Evolutionary conservation across 345 rosid species (phyloP), one percentile per base, ranked within the genome.

Genomic region (Boechera stricta): DNA sequence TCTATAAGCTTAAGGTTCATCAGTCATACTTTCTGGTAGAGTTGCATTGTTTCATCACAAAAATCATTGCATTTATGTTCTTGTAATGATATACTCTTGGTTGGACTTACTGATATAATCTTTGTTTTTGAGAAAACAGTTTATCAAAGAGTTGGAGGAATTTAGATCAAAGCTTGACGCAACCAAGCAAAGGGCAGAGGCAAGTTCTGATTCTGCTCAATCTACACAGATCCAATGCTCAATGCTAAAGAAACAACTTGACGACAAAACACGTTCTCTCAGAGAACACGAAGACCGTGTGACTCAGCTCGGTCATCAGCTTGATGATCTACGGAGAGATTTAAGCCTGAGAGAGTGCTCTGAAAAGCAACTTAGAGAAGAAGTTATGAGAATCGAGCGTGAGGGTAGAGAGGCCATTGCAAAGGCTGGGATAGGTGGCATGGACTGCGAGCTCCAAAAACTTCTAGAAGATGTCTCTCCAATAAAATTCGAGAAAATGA

Each of bases 261-360:
- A 92, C 38, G 82, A 79, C 72, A 94, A 89, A 83, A 88, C 85
- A 54, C 74, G 75, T 59, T 89, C 91, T 11, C 80, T 92, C 29
- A 86, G 82, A 71, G 97, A 89, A 77, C 96, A 90, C 0, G 93
- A 92, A 78, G 85, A 85, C 47, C 91, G 87, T 58, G 84, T 92
- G 44, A 82, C 86, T 76, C 83, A 82, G 76, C 85, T 92, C 12
- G 86, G 83, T 12, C 83, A 85, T 75, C 90, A 85, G 67, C 74
- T 92, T 72, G 91, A 88, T 67, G 72, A 72, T 55, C 78, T 94
- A 62, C 97, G 84, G 69, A 92, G 85, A 80, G 93, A 85, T 78
- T 75, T 94, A 71, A 88, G 85, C 58, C 79, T 80, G 2, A 89
- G 98, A 84, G 97, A 90, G 64, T 79, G 61, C 41, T 90, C 97